Evolutionary conservation across 495 filamentous ascomycete genomes (phyloP).

Genomic region (Neurospora hispaniola): DNA sequence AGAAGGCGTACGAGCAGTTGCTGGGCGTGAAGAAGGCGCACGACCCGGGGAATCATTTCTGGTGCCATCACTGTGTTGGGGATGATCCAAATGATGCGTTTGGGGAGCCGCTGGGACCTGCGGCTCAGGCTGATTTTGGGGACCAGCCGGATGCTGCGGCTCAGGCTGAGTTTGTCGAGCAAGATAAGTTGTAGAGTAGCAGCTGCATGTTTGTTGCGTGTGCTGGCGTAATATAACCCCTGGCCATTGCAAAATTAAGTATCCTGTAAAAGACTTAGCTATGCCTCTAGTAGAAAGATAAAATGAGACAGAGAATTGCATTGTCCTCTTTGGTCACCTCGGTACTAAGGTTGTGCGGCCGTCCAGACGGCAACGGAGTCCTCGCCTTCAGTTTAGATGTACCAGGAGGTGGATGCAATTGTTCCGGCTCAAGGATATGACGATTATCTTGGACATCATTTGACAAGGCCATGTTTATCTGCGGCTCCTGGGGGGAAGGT

Average conservation of each 20-base stretch:
- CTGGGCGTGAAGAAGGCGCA: background rate
- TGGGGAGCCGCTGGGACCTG: background rate
- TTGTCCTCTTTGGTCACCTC: no score
- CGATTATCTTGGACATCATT: no score
- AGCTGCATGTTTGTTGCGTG: background rate
- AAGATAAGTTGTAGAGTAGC: background rate
- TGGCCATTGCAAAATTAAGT: background rate
- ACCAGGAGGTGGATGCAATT: no score
- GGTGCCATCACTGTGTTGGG: background rate
- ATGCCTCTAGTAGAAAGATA: background rate
- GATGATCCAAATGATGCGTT: background rate
- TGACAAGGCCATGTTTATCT: no score
- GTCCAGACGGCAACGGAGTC: no score
- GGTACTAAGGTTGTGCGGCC: no score
- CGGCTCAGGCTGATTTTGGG: background rate
- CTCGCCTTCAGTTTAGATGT: no score
- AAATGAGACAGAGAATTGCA: no score
- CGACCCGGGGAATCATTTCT: background rate
- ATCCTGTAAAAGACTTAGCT: background rate
- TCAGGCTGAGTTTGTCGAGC: background rate
- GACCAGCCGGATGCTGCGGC: background rate
- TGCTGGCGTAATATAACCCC: background rate
- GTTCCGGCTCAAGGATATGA: no score
- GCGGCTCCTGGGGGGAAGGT: no score
- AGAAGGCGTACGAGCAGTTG: background rate